Evolutionary conservation across 2,329 filamentous ascomycete genomes (phyloP).

Genomic region (Exophiala dermatitidis): DNA sequence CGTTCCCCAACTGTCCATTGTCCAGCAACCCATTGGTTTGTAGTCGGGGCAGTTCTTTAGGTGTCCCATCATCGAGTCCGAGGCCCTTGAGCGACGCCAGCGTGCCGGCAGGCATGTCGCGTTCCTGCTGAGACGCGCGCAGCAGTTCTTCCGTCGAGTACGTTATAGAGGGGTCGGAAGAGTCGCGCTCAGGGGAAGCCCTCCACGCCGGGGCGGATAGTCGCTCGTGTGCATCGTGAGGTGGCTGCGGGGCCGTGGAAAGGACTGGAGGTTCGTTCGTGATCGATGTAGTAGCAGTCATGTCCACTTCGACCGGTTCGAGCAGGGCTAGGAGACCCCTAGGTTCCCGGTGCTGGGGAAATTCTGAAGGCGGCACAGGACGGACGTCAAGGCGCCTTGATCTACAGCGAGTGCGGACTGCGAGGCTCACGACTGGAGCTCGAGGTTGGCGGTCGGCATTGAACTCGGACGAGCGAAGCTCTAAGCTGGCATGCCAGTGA

Average conservation of each 20-base stretch:
- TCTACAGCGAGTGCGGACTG: background rate
- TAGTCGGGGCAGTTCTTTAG: constrained; percentile 18
- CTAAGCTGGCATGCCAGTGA: background rate
- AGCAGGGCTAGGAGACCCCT: background rate
- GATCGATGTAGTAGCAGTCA: constrained; percentile 8
- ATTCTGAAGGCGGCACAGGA: background rate
- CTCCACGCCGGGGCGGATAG: constrained; percentile 3
- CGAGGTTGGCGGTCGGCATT: background rate
- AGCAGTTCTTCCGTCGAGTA: constrained; percentile 11
- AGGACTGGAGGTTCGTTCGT: constrained; percentile 2
- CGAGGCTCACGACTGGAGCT: background rate
- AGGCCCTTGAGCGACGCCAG: constrained; percentile 8
- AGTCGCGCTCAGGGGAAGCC: background rate
- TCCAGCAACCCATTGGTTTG: constrained; percentile 16
- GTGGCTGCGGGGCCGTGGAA: constrained; percentile 6
- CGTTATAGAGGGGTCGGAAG: constrained; percentile 8
- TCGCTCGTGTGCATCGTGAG: constrained; percentile 11
- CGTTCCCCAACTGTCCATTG: constrained; percentile 10
- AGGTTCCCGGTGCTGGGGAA: background rate
- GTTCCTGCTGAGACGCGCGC: constrained; percentile 5
- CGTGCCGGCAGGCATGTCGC: constrained; percentile 2
- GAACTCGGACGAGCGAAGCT: background rate
- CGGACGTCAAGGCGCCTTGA: background rate
- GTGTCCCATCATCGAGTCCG: background rate
- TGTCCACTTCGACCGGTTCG: constrained; percentile 1